Conservation (phyloP, 805 yeast species). For the Ogataea neopini region DNA sequence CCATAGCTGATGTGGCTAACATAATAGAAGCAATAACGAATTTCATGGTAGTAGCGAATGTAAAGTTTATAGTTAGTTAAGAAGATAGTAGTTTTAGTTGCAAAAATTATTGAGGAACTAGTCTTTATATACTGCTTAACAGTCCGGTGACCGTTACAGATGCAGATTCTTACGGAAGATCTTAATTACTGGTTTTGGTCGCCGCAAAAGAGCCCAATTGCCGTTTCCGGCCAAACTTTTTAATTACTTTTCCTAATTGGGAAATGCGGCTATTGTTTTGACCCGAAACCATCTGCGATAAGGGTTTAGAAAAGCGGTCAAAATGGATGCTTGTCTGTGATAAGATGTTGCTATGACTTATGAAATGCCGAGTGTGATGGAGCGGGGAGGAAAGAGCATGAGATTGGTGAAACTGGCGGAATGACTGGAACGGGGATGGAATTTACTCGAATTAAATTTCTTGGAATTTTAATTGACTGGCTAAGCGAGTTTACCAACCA, state of each 20-base stretch:
- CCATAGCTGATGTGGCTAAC: slow-evolving; percentile 20
- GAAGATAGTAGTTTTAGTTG: background rate
- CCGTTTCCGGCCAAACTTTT: background rate
- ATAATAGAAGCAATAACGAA: slow-evolving; percentile 13
- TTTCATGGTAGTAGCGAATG: slow-evolving; percentile 13
- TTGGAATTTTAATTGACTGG: too few species aligned
- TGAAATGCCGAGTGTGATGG: too few species aligned
- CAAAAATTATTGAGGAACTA: background rate
- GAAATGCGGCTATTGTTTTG: background rate
- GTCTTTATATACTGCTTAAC: background rate
- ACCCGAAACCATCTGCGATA: background rate
- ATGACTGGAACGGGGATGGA: too few species aligned
- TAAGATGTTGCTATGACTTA: background rate
- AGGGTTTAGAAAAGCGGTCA: background rate
- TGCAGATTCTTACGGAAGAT: background rate
- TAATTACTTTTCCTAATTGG: background rate
- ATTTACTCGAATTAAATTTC: too few species aligned
- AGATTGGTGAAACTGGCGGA: too few species aligned
- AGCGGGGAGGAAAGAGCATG: too few species aligned
- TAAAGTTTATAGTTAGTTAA: background rate
- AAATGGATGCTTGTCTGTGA: background rate
- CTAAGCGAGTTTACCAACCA: too few species aligned
- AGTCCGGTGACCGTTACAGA: background rate
- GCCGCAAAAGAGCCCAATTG: background rate
- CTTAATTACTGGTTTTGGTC: background rate